Base-by-base conservation (phyloP, 2,329 filamentous ascomycete genomes). In the Colletotrichum cordylinicola region DNA sequence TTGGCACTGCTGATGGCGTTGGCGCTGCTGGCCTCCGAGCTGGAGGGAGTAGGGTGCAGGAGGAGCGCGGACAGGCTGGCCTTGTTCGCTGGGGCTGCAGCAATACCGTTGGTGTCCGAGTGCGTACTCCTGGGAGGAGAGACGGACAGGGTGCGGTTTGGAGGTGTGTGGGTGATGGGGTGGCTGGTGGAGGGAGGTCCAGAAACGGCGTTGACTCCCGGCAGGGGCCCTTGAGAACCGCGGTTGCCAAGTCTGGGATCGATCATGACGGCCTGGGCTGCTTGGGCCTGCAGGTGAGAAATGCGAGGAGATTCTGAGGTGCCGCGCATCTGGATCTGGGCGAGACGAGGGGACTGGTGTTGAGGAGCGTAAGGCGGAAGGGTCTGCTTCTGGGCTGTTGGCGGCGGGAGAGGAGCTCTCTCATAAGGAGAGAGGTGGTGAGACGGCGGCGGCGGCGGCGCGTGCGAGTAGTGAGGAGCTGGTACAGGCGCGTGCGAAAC, bases 21-120 rank as follows among this genome's bases (percentile, higher is more conserved):
- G 12, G 85, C 86, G 78, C 85, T 88, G 76, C 82, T 86, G 39
- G 86, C 85, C 81, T 88, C 88, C 65, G 87, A 88, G 75, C 82
- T 85, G 16, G 87, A 80, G 3, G 87, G 84, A 2, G 87, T 87
- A 4, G 90, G 87, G 79, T 91, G 89, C n/a, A 90, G 83, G 27
- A 90, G 82, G 10, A 91, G 83, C 18, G 86, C 86, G 9, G 88
- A 88, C 8, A 91, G 79, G 79, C 86, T 89, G 5, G 88, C 85
- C 82, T 85, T 89, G 81, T 86, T 84, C 58, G 80, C 77, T 35
- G 74, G 79, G 10, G 78, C 69, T 18, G 79, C 68, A 39, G 21
- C 33, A 55, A 75, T 70, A 39, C 43, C 66, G 27, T 79, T 78
- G 8, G 80, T 76, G 10, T 87, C 84, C 5, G 84, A 81, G 71